Conservation (phyloP, 2,329 filamentous ascomycete genomes). For the Diaporthe sp. region DNA sequence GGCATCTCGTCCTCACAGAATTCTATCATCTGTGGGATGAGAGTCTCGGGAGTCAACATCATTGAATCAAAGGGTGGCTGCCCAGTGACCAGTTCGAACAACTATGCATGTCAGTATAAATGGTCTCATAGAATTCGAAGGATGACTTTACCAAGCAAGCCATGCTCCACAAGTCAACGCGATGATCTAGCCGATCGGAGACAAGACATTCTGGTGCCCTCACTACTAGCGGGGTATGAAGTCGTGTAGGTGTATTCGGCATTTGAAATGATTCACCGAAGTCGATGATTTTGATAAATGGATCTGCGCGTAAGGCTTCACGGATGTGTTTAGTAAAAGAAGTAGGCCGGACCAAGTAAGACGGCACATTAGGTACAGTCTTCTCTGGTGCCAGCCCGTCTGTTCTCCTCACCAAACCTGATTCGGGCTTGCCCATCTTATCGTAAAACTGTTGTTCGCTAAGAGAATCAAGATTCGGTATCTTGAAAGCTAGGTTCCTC, state of each 20-base stretch:
- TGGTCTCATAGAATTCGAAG: too few relatives aligned
- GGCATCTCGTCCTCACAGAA: background rate
- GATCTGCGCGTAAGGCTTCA: background rate
- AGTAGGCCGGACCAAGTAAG: conserved; percentile 1
- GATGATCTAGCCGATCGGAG: background rate
- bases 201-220: conserved; percentile 4
- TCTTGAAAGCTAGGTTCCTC: conserved; percentile 10
- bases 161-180: conserved; percentile 16
- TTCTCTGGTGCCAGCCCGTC: background rate
- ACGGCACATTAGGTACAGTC: background rate
- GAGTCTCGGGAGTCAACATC: background rate
- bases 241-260: background rate
- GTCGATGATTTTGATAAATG: conserved; percentile 1
- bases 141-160: background rate
- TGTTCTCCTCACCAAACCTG: background rate
- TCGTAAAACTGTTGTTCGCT: background rate
- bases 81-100: conserved; percentile 1
- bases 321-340: background rate
- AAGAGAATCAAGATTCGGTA: background rate
- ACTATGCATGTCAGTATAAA: background rate
- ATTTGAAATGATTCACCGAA: conserved; percentile 5
- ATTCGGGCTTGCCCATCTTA: background rate
- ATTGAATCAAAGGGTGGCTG: conserved; percentile 12
- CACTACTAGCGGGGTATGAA: conserved; percentile 1
- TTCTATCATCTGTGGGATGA: background rate